Evolutionary conservation across 1,139 yeast species (phyloP).

Genomic region (Suhomyces kunorum): DNA sequence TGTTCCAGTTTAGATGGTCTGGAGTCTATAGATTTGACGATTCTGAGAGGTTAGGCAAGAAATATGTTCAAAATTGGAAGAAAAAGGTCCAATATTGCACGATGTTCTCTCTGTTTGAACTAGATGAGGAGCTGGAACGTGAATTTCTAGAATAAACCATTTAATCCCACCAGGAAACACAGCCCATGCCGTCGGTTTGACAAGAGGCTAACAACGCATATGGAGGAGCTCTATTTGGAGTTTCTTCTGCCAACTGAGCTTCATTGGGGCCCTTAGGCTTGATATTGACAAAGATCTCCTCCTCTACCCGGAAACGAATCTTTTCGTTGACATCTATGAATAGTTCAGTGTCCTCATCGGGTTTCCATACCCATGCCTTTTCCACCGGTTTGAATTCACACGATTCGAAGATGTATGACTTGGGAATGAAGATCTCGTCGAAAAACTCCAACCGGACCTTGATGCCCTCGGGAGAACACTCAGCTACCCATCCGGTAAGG

Average conservation of each 20-base stretch:
- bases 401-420: slow-evolving; percentile 74
- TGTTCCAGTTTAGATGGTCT: no score
- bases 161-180: slow-evolving; percentile 83
- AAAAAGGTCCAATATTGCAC: no score
- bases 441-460: slow-evolving; percentile 83
- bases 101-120: no score
- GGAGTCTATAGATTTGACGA: no score
- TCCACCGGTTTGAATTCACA: slow-evolving; percentile 71
- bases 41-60: no score
- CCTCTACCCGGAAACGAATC: slow-evolving; percentile 86
- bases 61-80: no score
- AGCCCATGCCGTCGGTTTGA: slow-evolving; percentile 95
- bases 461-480: slow-evolving; percentile 84
- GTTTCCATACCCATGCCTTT: slow-evolving; percentile 94
- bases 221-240: slow-evolving; percentile 56
- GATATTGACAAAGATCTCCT: slow-evolving; percentile 79
- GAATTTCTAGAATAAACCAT: background rate
- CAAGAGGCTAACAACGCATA: slow-evolving; percentile 88
- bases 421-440: slow-evolving; percentile 89
- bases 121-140: background rate
- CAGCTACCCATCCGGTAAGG: slow-evolving; percentile 90
- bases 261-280: slow-evolving; percentile 71
- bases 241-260: slow-evolving; percentile 31
- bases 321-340: slow-evolving; percentile 88
- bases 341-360: slow-evolving; percentile 69